Evolutionary conservation across 371 early-diverging fungal genomes (phyloP).

Genomic region (Mortierella sp.): DNA sequence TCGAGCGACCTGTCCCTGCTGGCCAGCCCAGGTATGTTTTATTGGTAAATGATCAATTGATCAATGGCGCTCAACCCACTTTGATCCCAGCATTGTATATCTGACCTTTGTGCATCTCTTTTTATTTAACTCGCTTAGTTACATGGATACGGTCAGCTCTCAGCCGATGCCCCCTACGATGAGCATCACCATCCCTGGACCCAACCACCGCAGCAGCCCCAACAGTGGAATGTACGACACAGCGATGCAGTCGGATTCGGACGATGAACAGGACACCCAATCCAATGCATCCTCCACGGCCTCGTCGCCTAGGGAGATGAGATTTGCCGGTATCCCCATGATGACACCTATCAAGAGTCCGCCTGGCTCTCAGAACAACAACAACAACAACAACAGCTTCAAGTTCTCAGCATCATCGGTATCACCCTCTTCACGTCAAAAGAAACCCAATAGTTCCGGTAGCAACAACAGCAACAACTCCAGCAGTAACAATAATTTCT

Average conservation of each 20-base stretch:
- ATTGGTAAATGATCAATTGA: neutral
- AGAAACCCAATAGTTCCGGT: conserved; percentile 18
- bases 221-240: conserved; percentile 45
- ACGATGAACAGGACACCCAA: conserved; percentile 50
- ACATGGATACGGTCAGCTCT: conserved; percentile 52
- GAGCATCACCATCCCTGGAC: conserved; percentile 51
- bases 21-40: conserved; percentile 47
- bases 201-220: conserved; percentile 25
- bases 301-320: conserved; percentile 54
- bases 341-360: conserved; percentile 57
- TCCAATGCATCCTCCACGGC: conserved; percentile 49
- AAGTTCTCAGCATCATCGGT: conserved; percentile 41
- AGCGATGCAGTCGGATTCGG: conserved; percentile 54
- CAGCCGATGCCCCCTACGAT: conserved; percentile 47
- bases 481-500: conserved; percentile 29
- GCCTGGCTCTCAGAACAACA: conserved; percentile 34
- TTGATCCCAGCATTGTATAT: neutral
- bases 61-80: neutral
- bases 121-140: conserved; percentile 12
- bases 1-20: conserved; percentile 34
- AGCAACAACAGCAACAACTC: conserved; percentile 21
- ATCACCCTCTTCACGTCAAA: conserved; percentile 44
- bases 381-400: conserved; percentile 13
- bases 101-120: neutral
- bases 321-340: conserved; percentile 51